These are phyloP conservation scores for Metschnikowia picachoensis DNA, from an alignment of 805 yeast species.

Conservation along the genomic window DNA sequence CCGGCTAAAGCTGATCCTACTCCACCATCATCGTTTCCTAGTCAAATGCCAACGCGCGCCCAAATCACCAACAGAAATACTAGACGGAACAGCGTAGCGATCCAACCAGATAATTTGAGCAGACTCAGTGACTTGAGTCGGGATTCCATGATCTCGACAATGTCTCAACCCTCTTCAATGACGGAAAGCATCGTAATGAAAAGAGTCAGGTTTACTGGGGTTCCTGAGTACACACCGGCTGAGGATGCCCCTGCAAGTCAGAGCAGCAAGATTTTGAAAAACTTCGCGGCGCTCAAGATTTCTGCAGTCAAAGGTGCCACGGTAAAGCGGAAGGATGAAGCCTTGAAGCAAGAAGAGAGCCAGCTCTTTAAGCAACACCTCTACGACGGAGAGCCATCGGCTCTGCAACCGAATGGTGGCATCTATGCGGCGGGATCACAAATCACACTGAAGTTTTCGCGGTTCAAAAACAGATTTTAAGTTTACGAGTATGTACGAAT, in stretches of 20 bases:
- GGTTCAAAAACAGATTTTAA: slow-evolving; percentile 13
- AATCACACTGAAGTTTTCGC: slow-evolving; percentile 11
- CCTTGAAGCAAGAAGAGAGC: slow-evolving; percentile 40
- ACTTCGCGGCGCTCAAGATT: slow-evolving; percentile 35
- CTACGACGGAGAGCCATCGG: neutral
- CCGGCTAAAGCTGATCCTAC: neutral
- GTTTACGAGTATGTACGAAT: neutral
- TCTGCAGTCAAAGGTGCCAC: slow-evolving; percentile 8
- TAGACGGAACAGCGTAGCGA: slow-evolving; percentile 26
- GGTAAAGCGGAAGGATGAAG: slow-evolving; percentile 34
- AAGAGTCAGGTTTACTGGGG: slow-evolving; percentile 51
- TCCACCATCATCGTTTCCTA: neutral
- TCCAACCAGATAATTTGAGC: slow-evolving; percentile 11
- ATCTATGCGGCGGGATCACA: neutral
- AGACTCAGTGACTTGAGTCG: slow-evolving; percentile 4
- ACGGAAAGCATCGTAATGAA: slow-evolving; percentile 21
- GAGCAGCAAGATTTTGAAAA: slow-evolving; percentile 32
- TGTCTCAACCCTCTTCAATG: slow-evolving; percentile 14
- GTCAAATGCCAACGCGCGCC: slow-evolving; percentile 12
- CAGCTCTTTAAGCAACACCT: slow-evolving; percentile 26
- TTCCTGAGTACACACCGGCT: slow-evolving; percentile 46
- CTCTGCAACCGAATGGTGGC: neutral
- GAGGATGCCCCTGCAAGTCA: slow-evolving; percentile 53
- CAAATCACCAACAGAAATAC: slow-evolving; percentile 17
- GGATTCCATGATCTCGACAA: slow-evolving; percentile 1